phyloP scores from a whole-genome alignment of 2,329 filamentous ascomycete genomes.

The Aspergillus uvarum region DNA sequence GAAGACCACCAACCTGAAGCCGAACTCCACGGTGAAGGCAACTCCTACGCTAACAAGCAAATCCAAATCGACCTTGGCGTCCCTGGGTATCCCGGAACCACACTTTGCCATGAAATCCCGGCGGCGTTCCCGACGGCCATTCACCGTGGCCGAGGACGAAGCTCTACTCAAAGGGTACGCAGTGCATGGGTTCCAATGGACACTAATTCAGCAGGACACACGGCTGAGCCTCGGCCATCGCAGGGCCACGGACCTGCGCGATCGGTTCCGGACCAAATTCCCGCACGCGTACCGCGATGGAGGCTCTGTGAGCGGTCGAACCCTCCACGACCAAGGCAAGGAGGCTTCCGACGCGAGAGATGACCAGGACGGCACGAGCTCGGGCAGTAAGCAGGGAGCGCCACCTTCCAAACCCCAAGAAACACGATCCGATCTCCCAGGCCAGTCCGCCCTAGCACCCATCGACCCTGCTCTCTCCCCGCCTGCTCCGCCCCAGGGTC shows the following conservation, averaged over 20 bases:
- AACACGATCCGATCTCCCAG: conserved; percentile 8
- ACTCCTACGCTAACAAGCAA: conserved; percentile 32
- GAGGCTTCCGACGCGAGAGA: not conserved
- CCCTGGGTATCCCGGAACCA: conserved; percentile 51
- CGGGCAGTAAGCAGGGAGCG: conserved; percentile 15
- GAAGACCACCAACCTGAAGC: conserved; percentile 13
- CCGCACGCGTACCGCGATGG: conserved; percentile 55
- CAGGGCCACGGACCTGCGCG: conserved; percentile 59
- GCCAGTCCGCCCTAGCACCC: conserved; percentile 18
- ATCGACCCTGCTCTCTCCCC: conserved; percentile 36
- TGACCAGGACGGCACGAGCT: not conserved
- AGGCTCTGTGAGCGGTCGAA: conserved; percentile 40
- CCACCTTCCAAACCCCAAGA: conserved; percentile 7
- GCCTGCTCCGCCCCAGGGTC: conserved; percentile 31
- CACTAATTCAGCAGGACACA: conserved; percentile 56
- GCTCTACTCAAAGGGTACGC: conserved; percentile 59
- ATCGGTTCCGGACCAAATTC: conserved; percentile 61
- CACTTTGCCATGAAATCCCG: conserved; percentile 48
- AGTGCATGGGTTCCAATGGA: conserved; percentile 61
- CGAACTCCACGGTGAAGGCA: conserved; percentile 22
- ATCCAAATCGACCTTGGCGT: conserved; percentile 34
- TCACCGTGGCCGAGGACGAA: conserved; percentile 58
- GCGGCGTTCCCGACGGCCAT: conserved; percentile 56
- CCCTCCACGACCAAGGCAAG: conserved; percentile 18
- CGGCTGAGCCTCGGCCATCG: conserved; percentile 53